Evolutionary conservation across 2,329 filamentous ascomycete genomes (phyloP), one percentile per base, ranked within the genome.

Genomic region (Fusarium incarnatum): DNA sequence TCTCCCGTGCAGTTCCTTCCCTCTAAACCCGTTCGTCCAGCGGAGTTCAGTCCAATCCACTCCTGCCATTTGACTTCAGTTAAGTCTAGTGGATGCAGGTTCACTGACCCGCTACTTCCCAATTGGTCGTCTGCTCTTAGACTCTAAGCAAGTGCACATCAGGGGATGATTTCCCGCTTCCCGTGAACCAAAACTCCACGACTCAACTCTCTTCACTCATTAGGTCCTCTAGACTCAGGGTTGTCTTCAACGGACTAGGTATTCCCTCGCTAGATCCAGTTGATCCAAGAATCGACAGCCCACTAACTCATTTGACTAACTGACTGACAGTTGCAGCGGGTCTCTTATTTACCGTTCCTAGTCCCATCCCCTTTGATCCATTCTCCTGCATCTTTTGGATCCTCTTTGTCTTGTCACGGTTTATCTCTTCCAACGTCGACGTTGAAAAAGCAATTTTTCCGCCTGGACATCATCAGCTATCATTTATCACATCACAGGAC

Each of bases 301-400:
- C 18, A 34, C 20, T 22, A 30, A 40, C 8, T 25, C 30, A 16
- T 37, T 32, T 42, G 20, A 47, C 37, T 64, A 58, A 42, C 41
- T 42, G 20, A 47, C 42, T 60, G 63, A 68, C 67, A 67, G 67
- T 71, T 71, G 54, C 56, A 64, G 67, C 58, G 67, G 67, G 67
- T 41, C 54, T 37, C 44, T 48, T 54, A 22, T 28, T 34, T 41
- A 25, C 55, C 18, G 49, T 53, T 20, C 49, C 49, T 53, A 25
- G 49, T 42, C 34, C 25, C 10, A 28, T 37, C 18, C 18, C 34
- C 34, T 37, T 6, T 16, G 53, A 53, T 67, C 57, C 62, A 71
- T 70, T 44, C 34, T 54, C 40, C 49, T 66, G 62, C 56, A 49
- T 67, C 42, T 25, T 47, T 16, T n/a, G 54, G 41, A 41, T 54